Conservation (phyloP, 805 yeast species). For the Metschnikowia gelsemii region DNA sequence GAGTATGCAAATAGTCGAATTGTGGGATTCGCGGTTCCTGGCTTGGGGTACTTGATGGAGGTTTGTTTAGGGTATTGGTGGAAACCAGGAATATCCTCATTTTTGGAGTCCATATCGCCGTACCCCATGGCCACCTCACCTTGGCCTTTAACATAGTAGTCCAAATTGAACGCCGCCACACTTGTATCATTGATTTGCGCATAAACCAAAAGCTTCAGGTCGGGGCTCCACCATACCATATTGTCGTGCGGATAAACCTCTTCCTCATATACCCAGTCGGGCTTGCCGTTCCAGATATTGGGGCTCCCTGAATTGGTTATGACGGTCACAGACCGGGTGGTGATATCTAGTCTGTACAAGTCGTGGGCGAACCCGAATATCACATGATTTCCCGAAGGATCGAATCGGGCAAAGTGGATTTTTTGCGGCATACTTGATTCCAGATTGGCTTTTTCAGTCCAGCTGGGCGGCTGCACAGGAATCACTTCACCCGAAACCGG, state of each 20-base stretch:
- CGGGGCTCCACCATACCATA: constrained; percentile 74
- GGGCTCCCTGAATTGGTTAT: constrained; percentile 54
- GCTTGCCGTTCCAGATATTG: constrained; percentile 60
- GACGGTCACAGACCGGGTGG: constrained; percentile 22
- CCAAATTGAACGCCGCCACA: constrained; percentile 54
- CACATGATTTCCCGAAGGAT: constrained; percentile 56
- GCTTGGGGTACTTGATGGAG: constrained; percentile 65
- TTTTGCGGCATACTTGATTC: constrained; percentile 20
- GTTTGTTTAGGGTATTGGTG: constrained; percentile 49
- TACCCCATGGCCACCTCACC: constrained; percentile 18
- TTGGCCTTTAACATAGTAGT: constrained; percentile 45
- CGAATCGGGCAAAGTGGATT: constrained; percentile 50
- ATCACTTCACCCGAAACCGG: constrained; percentile 27
- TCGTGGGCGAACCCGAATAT: constrained; percentile 59
- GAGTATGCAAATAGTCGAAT: constrained; percentile 46
- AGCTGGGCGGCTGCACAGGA: constrained; percentile 40
- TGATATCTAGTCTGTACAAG: constrained; percentile 47
- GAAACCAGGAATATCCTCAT: constrained; percentile 9
- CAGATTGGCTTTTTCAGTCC: no score
- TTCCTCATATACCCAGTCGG: constrained; percentile 87
- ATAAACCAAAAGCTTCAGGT: constrained; percentile 54
- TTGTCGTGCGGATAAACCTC: constrained; percentile 61
- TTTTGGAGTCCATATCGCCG: neutral
- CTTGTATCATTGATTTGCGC: constrained; percentile 58
- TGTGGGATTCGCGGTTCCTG: constrained; percentile 63